Evolutionary conservation across 2,329 filamentous ascomycete genomes (phyloP).

Genomic region (Ascochyta viciae-villosae): DNA sequence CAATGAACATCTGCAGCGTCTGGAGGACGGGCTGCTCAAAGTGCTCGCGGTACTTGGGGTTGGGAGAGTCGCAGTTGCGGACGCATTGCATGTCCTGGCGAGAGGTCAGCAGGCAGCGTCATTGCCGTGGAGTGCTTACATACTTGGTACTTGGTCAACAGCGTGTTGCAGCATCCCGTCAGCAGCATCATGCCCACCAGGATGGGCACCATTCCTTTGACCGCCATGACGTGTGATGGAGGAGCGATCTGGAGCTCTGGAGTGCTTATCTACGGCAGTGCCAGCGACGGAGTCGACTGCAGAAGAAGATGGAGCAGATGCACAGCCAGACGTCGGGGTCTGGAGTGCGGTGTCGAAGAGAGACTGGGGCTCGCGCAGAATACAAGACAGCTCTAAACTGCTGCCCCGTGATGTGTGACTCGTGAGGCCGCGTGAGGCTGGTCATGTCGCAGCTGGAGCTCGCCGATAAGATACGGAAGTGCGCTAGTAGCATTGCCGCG

Average conservation of each 20-base stretch:
- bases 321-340: background rate
- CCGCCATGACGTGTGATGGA: conserved; percentile 64
- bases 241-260: conserved; percentile 12
- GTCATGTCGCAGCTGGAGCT: conserved; percentile 26
- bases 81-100: conserved; percentile 94
- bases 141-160: conserved; percentile 96
- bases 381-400: conserved; percentile 33
- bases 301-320: conserved; percentile 4
- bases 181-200: conserved; percentile 95
- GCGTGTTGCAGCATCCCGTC: conserved; percentile 94
- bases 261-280: conserved; percentile 6
- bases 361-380: background rate
- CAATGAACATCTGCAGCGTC: conserved; percentile 96
- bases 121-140: background rate
- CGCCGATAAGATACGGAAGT: conserved; percentile 31
- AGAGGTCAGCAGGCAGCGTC: conserved; percentile 25
- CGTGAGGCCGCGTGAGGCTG: conserved; percentile 40
- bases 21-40: conserved; percentile 98
- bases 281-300: background rate
- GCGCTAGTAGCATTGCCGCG: conserved; percentile 12
- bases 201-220: conserved; percentile 76
- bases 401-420: conserved; percentile 35
- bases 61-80: conserved; percentile 77
- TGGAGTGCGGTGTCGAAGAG: background rate
- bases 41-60: conserved; percentile 69